Evolutionary conservation across 805 yeast species (phyloP).

Genomic region (Spathaspora sp.): DNA sequence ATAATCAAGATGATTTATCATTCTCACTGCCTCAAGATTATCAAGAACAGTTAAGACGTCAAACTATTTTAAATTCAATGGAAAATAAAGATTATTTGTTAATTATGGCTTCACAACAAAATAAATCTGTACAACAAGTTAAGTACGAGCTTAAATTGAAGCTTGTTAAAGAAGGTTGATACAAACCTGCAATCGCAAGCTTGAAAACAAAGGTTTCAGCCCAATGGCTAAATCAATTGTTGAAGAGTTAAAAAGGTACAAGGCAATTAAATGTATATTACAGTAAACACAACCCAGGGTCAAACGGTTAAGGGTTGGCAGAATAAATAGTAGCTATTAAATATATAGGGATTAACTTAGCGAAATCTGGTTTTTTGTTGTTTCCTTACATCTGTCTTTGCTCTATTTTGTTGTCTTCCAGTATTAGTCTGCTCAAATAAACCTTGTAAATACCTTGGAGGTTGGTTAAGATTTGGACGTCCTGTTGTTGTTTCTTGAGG

Average conservation of each 20-base stretch:
- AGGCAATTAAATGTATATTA: not conserved
- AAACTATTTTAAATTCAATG: conserved; percentile 34
- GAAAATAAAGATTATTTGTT: conserved; percentile 36
- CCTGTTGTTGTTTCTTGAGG: not conserved
- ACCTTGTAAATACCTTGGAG: conserved; percentile 41
- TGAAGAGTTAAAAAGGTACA: too few relatives aligned
- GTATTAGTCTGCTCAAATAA: conserved; percentile 21
- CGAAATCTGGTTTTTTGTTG: not conserved
- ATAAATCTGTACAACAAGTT: conserved; percentile 41
- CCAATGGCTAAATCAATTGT: too few relatives aligned
- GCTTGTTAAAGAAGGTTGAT: conserved; percentile 4
- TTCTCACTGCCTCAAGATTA: conserved; percentile 13
- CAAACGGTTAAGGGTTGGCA: not conserved
- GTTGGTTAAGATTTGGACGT: conserved; percentile 40
- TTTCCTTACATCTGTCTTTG: not conserved
- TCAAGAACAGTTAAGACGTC: conserved; percentile 27
- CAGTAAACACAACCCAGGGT: not conserved
- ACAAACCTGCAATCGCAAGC: too few relatives aligned
- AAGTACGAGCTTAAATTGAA: conserved; percentile 34
- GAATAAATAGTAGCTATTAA: not conserved
- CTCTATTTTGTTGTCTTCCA: not conserved
- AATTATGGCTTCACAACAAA: conserved; percentile 38
- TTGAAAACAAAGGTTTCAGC: too few relatives aligned
- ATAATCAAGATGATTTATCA: not conserved
- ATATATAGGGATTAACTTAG: not conserved